Evolutionary conservation across 2,329 filamentous ascomycete species (phyloP).

Genomic region (Ustilaginoidea virens): DNA sequence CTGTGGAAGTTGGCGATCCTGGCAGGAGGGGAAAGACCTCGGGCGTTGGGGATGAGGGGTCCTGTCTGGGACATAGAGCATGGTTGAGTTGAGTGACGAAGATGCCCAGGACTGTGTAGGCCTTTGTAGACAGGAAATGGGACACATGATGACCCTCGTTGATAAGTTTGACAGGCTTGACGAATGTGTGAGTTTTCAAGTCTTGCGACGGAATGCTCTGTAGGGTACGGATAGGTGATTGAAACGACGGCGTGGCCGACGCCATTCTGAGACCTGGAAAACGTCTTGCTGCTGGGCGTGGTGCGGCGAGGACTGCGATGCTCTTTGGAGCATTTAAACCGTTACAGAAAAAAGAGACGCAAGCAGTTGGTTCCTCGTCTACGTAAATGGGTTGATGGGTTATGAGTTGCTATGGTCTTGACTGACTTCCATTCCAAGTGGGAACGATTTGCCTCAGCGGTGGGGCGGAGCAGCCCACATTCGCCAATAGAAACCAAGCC

Average conservation of each 20-base stretch:
- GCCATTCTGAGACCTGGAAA: no score
- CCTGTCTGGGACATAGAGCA: constrained; percentile 58
- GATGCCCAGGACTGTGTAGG: constrained; percentile 73
- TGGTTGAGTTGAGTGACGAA: constrained; percentile 87
- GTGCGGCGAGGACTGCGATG: no score
- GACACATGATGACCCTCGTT: constrained; percentile 70
- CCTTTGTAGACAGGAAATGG: constrained; percentile 63
- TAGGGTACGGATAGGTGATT: constrained; percentile 18
- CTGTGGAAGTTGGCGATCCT: constrained; percentile 20
- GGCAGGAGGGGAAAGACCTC: constrained; percentile 28
- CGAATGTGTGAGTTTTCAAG: constrained; percentile 35
- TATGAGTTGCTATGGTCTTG: no score
- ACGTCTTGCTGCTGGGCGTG: no score
- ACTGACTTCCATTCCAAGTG: no score
- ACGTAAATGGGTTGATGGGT: no score
- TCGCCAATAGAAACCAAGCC: no score
- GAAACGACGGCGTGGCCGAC: constrained; percentile 9
- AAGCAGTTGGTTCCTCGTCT: no score
- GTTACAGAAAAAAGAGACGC: no score
- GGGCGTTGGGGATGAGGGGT: constrained; percentile 17
- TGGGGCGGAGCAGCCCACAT: no score
- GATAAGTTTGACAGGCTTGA: constrained; percentile 62
- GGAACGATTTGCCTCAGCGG: no score
- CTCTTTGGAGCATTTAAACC: no score
- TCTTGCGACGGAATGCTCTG: constrained; percentile 31